phyloP scores from a whole-genome alignment of 441 rosid genomes.

The Gossypium gossypioides region DNA sequence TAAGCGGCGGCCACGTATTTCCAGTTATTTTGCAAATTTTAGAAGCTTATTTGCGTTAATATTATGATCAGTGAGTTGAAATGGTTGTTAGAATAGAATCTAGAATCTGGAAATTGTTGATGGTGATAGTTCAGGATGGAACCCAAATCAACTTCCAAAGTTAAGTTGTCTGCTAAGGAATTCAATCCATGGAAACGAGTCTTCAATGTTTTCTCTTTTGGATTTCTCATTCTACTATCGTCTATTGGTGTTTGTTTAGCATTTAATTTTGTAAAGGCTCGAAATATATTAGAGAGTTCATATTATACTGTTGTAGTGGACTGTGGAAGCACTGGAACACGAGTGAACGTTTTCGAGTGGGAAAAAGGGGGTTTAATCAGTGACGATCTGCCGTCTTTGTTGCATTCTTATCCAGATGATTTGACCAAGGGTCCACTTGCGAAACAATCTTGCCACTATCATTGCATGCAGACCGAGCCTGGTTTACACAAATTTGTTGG shows the following conservation, averaged over 20 bases:
- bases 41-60: not conserved
- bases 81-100: constrained; percentile 9
- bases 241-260: constrained; percentile 21
- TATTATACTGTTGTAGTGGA: constrained; percentile 44
- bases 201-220: constrained; percentile 14
- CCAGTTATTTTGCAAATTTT: not conserved
- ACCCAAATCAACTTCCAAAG: constrained; percentile 45
- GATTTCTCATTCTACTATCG: constrained; percentile 20
- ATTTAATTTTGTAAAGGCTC: constrained; percentile 12
- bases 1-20: not conserved
- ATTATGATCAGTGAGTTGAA: not conserved
- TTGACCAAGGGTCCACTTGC: constrained; percentile 16
- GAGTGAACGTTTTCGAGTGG: constrained; percentile 51
- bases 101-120: constrained; percentile 11
- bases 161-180: constrained; percentile 21
- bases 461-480: constrained; percentile 55
- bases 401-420: constrained; percentile 33
- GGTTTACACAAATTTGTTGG: constrained; percentile 48
- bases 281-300: constrained; percentile 7
- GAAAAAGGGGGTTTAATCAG: constrained; percentile 12
- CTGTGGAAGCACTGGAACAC: constrained; percentile 59
- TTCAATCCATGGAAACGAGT: constrained; percentile 16
- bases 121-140: constrained; percentile 25
- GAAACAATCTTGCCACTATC: constrained; percentile 35
- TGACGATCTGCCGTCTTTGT: constrained; percentile 28